Percentiles rank a stretch among this genome's conserved stretches.
phyloP scores from a whole-genome alignment of 192 early-diverging fungal species.

The Phlyctochytrium planicorne region DNA sequence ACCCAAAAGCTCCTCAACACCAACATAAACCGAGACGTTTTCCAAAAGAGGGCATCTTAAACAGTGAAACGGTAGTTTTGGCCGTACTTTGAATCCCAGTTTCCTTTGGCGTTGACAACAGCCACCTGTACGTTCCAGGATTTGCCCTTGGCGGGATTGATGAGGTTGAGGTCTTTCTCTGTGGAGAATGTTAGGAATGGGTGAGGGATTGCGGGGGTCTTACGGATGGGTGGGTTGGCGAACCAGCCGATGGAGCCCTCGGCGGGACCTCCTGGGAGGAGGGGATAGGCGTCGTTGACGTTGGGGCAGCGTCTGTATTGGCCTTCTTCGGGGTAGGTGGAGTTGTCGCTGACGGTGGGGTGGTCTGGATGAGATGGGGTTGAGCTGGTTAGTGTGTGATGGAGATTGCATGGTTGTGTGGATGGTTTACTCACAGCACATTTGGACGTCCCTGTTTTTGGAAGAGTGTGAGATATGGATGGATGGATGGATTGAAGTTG shows the following conservation, averaged over 20 bases:
- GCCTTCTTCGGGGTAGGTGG: neutral
- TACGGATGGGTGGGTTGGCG: neutral
- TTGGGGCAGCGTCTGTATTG: conserved; percentile 4
- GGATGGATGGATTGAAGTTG: too few species aligned
- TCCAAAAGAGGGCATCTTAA: neutral
- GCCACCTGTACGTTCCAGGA: conserved; percentile 15
- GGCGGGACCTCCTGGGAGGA: neutral
- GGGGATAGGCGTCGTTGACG: conserved; percentile 1
- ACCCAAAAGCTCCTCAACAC: too few species aligned
- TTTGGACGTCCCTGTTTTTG: conserved; percentile 10
- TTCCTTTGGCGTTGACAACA: conserved; percentile 11
- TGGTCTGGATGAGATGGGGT: too few species aligned
- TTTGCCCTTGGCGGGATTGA: too few species aligned
- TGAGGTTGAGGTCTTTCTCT: neutral
- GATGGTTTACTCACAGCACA: too few species aligned
- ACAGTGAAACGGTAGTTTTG: conserved; percentile 15
- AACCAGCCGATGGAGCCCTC: conserved; percentile 6
- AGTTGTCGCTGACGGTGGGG: conserved; percentile 5
- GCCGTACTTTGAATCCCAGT: conserved; percentile 16
- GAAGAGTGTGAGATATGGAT: too few species aligned
- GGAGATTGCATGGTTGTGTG: too few species aligned
- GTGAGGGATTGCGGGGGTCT: neutral
- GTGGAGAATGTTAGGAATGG: neutral
- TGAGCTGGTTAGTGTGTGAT: too few species aligned
- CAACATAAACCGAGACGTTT: too few species aligned